These are phyloP conservation scores for Tubosaeta sp. DNA, from an alignment of 768 basidiomycete genomes.

Conservation along the genomic window DNA sequence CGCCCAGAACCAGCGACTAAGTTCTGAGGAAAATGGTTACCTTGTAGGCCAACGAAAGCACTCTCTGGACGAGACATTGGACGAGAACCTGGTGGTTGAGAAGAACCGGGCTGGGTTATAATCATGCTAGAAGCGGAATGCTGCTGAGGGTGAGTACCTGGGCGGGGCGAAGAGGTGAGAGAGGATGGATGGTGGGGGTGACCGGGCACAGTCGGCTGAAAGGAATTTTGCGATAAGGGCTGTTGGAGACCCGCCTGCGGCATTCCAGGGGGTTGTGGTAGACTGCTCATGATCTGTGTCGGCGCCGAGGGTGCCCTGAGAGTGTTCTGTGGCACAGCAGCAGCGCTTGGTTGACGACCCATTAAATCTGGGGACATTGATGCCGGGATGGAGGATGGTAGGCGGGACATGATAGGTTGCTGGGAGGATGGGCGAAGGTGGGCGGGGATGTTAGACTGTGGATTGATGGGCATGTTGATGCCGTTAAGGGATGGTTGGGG, in stretches of 20 bases:
- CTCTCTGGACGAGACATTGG: constrained; percentile 46
- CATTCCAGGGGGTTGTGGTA: constrained; percentile 33
- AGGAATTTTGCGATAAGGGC: constrained; percentile 29
- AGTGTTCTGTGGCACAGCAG: constrained; percentile 40
- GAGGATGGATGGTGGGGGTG: constrained; percentile 30
- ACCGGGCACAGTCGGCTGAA: constrained; percentile 21
- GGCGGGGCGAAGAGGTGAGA: constrained; percentile 30
- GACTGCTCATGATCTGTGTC: constrained; percentile 46
- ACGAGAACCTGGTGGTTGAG: constrained; percentile 26
- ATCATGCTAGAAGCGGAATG: constrained; percentile 26
- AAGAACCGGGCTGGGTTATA: constrained; percentile 29
- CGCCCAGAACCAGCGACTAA: constrained; percentile 34
- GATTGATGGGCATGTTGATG: constrained; percentile 44
- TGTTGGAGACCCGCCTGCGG: constrained; percentile 28
- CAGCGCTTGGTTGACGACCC: constrained; percentile 37
- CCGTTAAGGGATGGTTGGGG: constrained; percentile 33
- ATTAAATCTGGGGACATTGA: constrained; percentile 45
- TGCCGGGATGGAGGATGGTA: constrained; percentile 30
- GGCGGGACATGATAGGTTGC: constrained; percentile 30
- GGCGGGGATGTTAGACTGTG: constrained; percentile 38
- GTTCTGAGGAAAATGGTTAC: constrained; percentile 30
- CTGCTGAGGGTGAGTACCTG: constrained; percentile 26
- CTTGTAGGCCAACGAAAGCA: constrained; percentile 42
- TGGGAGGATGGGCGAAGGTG: constrained; percentile 36
- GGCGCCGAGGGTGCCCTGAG: constrained; percentile 42